Base-by-base conservation (phyloP, 805 yeast species). In the Metschnikowia cerradonensis region DNA sequence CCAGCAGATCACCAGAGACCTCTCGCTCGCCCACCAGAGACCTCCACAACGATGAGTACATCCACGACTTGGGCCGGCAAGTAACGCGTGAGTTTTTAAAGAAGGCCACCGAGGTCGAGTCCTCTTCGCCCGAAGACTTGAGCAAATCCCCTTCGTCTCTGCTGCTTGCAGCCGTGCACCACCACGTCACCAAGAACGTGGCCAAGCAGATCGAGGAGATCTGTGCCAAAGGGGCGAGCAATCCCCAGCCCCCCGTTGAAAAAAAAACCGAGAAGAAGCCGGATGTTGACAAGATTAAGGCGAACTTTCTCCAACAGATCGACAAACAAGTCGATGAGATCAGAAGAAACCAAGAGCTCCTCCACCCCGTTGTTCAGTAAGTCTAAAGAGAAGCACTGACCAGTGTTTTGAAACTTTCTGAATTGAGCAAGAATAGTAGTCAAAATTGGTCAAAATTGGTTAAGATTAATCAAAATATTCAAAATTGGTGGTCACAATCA, bases 51-150 rank as follows among this genome's bases (percentile, higher is more conserved):
- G 41, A 57, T 13, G 59, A 63, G 3, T 56, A 65, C 6, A 66
- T 68, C 33, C 67, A 67, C 41, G 66, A 63, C 45, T 66, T 67
- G n/a, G 72, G 72, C 3, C 61, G 67, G 17, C 65, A 67, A 48
- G 66, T 68, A 31, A 65, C 70, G 11, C 58, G 67, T 47, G 68
- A 67, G 49, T 66, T 68, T 43, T 56, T 66, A 31, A 62, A 60
- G 32, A 67, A 68, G 49, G 70, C 67, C 17, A 64, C 67, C 32
- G 72, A 68, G 47, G 66, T 67, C 46, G 64, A 51, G 31, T 62
- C 58, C 22, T 45, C 55, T 5, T 48, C 60, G 10, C 57, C 53
- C 3, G 58, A 56, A 38, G 20, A 44, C 8, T n/a, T 22, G 53
- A 56, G 37, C 46, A 40, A 20, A 54, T 35, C 32, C 13, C 42